These are phyloP conservation scores for Macrophomina tecta DNA, from an alignment of 2,329 filamentous ascomycete genomes.

Conservation along the genomic window DNA sequence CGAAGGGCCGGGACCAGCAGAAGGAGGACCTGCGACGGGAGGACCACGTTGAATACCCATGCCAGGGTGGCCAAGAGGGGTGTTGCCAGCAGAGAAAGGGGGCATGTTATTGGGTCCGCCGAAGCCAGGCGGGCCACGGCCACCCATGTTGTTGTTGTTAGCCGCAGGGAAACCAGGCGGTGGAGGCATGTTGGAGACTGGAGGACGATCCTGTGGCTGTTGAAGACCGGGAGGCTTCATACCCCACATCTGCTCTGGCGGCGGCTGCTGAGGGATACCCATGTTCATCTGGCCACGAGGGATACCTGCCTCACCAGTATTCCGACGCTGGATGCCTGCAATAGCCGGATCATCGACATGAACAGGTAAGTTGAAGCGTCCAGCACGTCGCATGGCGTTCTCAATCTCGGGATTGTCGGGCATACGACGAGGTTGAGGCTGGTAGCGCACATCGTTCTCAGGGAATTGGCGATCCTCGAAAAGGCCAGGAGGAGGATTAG, in stretches of 20 bases:
- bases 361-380: slow-evolving; percentile 34
- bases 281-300: slow-evolving; percentile 47
- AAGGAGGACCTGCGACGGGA: slow-evolving; percentile 32
- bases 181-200: slow-evolving; percentile 20
- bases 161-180: slow-evolving; percentile 23
- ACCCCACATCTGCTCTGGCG: slow-evolving; percentile 37
- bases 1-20: slow-evolving; percentile 12
- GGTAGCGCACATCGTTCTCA: slow-evolving; percentile 25
- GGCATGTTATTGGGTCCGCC: slow-evolving; percentile 20
- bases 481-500: slow-evolving; percentile 48
- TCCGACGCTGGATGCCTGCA: slow-evolving; percentile 43
- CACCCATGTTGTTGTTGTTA: slow-evolving; percentile 2
- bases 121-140: slow-evolving; percentile 25
- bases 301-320: slow-evolving; percentile 38
- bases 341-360: slow-evolving; percentile 41
- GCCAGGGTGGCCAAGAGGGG: slow-evolving; percentile 46
- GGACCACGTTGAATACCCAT: slow-evolving; percentile 39
- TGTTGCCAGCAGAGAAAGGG: slow-evolving; percentile 44
- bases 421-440: slow-evolving; percentile 36
- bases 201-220: slow-evolving; percentile 25
- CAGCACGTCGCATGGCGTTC: slow-evolving; percentile 39
- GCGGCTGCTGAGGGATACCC: slow-evolving; percentile 49
- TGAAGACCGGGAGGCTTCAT: slow-evolving; percentile 26
- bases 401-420: slow-evolving; percentile 40
- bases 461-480: slow-evolving; percentile 40